phyloP scores from a whole-genome alignment of 1,284 basidiomycete genomes.

The Melampsora americana region DNA sequence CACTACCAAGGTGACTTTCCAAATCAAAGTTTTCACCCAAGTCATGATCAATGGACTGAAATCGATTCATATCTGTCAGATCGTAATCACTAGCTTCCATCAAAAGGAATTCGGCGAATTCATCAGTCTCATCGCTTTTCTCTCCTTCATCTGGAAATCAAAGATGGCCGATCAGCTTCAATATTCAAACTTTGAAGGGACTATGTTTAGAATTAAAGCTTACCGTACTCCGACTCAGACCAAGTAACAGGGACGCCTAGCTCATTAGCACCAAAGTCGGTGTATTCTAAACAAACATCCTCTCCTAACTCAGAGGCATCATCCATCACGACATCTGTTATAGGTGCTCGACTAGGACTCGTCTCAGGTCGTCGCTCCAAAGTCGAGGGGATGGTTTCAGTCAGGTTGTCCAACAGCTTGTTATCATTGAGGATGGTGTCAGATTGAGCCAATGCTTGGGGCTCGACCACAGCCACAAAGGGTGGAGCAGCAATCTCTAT shows the following conservation, averaged over 20 bases:
- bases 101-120: constrained; percentile 38
- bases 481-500: not conserved
- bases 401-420: too few species aligned
- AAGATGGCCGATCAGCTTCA: not conserved
- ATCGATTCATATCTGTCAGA: constrained; percentile 7
- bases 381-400: not conserved
- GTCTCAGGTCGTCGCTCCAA: not conserved
- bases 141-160: constrained; percentile 22
- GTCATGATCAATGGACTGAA: not conserved
- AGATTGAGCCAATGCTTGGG: not conserved
- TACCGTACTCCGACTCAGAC: constrained; percentile 42
- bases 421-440: not conserved
- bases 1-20: not conserved
- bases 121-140: constrained; percentile 18
- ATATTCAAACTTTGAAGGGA: not conserved
- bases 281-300: constrained; percentile 42
- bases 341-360: not conserved
- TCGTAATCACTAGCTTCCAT: constrained; percentile 28
- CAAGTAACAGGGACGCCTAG: constrained; percentile 37
- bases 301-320: constrained; percentile 39
- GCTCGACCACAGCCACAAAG: not conserved
- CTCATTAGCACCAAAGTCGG: constrained; percentile 35
- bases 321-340: not conserved
- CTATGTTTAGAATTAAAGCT: not conserved
- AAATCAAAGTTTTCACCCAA: not conserved